Conservation (phyloP, 768 basidiomycete species). For the Russula brevipes region DNA sequence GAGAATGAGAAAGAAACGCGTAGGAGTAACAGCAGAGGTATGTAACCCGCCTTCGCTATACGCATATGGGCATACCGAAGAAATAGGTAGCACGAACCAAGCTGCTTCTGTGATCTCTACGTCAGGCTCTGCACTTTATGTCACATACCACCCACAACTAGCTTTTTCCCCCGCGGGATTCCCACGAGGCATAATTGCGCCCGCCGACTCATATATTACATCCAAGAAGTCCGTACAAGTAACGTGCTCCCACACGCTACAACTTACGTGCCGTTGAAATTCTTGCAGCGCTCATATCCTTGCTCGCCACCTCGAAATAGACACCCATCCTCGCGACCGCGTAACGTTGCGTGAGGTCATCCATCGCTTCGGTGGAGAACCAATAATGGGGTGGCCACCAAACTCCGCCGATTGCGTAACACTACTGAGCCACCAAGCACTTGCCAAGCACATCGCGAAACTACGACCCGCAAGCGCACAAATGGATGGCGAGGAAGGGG, state of each 20-base stretch:
- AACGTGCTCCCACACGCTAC: conserved; percentile 62
- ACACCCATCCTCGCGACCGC: conserved; percentile 40
- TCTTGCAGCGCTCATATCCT: conserved; percentile 75
- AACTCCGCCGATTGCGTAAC: conserved; percentile 42
- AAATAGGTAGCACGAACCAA: conserved; percentile 70
- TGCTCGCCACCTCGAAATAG: conserved; percentile 50
- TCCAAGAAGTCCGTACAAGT: conserved; percentile 67
- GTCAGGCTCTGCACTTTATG: conserved; percentile 66
- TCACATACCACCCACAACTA: conserved; percentile 76
- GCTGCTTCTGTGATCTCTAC: conserved; percentile 79
- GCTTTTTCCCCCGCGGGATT: conserved; percentile 62
- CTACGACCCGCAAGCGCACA: conserved; percentile 42
- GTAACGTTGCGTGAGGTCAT: conserved; percentile 66
- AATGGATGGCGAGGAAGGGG: conserved; percentile 45
- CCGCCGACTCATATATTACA: conserved; percentile 79
- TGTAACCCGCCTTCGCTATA: conserved; percentile 24
- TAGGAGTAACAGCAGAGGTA: conserved; percentile 82
- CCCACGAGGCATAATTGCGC: conserved; percentile 59
- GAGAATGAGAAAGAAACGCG: conserved; percentile 69
- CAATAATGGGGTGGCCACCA: conserved; percentile 37
- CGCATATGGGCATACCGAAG: background rate
- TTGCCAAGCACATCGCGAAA: conserved; percentile 41
- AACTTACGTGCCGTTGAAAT: conserved; percentile 93
- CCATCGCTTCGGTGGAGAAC: conserved; percentile 49
- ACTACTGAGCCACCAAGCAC: conserved; percentile 37